Evolutionary conservation across 2,329 filamentous ascomycete species (phyloP).

Genomic region (Sporothrix luriei): DNA sequence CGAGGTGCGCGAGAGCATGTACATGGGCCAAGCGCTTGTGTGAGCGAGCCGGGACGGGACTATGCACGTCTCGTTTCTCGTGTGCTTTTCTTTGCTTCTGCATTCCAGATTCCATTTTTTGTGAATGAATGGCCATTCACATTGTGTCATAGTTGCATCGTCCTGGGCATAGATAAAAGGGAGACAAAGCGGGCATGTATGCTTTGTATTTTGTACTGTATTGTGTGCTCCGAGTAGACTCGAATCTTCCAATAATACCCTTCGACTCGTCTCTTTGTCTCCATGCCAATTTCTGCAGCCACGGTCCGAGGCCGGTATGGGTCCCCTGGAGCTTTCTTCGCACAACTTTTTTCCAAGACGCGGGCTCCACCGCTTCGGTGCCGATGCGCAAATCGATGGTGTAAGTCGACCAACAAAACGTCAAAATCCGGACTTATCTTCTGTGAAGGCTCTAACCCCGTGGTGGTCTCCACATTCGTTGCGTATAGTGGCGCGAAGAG

Average conservation of each 20-base stretch:
- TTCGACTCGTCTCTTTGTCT: neutral
- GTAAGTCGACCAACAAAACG: no score
- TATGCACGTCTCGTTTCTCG: no score
- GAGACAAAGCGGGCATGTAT: constrained; percentile 5
- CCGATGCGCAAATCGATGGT: constrained; percentile 2
- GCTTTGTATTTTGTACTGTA: neutral
- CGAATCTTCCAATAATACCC: neutral
- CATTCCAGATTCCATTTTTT: no score
- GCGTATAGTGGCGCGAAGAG: neutral
- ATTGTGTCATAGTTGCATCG: neutral
- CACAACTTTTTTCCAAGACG: neutral
- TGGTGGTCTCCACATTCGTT: neutral
- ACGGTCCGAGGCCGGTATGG: no score
- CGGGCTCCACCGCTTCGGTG: constrained; percentile 18
- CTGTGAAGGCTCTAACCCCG: constrained; percentile 21
- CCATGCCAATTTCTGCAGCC: constrained; percentile 10
- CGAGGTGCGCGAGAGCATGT: constrained; percentile 90
- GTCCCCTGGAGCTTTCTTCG: neutral
- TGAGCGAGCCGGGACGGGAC: constrained; percentile 43
- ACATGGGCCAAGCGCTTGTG: constrained; percentile 75
- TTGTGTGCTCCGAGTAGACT: neutral
- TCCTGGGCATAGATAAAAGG: neutral
- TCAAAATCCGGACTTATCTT: neutral
- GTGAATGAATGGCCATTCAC: no score
- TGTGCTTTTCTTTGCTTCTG: no score